phyloP scores from a whole-genome alignment of 2,329 filamentous ascomycete genomes.

The Trematosphaeria pertusa region DNA sequence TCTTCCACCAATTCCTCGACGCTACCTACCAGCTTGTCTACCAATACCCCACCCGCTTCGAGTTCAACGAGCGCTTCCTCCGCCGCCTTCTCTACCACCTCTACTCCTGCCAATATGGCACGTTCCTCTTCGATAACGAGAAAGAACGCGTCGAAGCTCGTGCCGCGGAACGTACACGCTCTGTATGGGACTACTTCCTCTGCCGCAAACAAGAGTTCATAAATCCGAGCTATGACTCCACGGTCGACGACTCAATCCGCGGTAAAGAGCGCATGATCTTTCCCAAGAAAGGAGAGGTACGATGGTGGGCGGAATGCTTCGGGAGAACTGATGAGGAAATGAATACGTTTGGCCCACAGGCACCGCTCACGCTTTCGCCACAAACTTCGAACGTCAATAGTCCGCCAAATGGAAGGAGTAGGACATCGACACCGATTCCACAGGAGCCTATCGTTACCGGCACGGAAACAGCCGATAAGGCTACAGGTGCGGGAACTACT shows the following conservation, averaged over 20 bases:
- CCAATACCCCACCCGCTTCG: constrained; percentile 87
- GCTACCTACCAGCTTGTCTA: constrained; percentile 88
- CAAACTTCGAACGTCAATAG: constrained; percentile 32
- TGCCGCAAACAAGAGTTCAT: constrained; percentile 79
- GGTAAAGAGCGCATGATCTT: constrained; percentile 86
- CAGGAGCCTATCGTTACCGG: constrained; percentile 45
- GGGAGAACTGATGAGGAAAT: constrained; percentile 89
- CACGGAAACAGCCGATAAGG: constrained; percentile 40
- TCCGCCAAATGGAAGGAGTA: constrained; percentile 30
- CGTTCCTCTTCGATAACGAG: constrained; percentile 94
- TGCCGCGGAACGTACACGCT: constrained; percentile 75
- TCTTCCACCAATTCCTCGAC: constrained; percentile 98
- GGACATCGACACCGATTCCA: constrained; percentile 33
- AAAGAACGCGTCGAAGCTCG: constrained; percentile 78
- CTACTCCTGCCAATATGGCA: constrained; percentile 95
- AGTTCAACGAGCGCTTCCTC: constrained; percentile 95
- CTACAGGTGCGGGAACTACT: constrained; percentile 40
- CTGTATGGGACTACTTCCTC: constrained; percentile 96
- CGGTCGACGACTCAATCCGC: constrained; percentile 77
- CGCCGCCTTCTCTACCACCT: constrained; percentile 89
- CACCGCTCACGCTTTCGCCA: constrained; percentile 31
- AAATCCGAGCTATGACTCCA: constrained; percentile 79
- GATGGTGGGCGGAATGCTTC: constrained; percentile 94
- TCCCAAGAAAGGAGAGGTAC: constrained; percentile 76
- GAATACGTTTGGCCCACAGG: constrained; percentile 66